Evolutionary conservation across 73 alveolate species (phyloP).

Genomic region (Paramecium bursaria): DNA sequence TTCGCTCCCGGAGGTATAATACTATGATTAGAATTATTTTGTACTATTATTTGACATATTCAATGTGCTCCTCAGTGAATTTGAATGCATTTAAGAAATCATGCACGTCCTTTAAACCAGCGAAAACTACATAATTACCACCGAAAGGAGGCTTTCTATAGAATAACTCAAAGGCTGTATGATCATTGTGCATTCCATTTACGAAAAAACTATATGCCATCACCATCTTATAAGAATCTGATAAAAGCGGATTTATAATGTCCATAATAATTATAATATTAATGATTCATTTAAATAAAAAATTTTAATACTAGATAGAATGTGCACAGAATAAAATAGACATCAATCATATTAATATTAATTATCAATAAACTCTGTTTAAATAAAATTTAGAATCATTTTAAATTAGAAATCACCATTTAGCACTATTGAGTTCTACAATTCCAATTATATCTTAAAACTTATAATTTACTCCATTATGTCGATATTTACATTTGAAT

Average conservation of each 20-base stretch:
- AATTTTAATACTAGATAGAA: no score
- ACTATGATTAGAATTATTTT: neutral
- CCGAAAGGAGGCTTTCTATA: conserved; percentile 81
- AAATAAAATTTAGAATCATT: no score
- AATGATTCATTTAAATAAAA: no score
- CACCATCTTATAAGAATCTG: conserved; percentile 10
- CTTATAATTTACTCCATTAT: no score
- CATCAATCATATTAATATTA: no score
- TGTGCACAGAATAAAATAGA: no score
- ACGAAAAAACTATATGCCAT: conserved; percentile 72
- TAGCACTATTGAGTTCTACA: no score
- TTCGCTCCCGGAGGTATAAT: conserved; percentile 77
- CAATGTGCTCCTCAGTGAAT: conserved; percentile 77
- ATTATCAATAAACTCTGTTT: no score
- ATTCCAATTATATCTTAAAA: no score
- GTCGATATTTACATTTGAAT: no score
- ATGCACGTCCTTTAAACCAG: conserved; percentile 83
- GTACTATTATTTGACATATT: conserved; percentile 61
- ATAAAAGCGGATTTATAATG: neutral
- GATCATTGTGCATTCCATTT: conserved; percentile 74
- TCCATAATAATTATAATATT: no score
- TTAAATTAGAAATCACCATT: no score
- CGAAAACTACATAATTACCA: conserved; percentile 81
- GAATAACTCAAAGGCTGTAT: conserved; percentile 79
- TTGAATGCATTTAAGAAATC: conserved; percentile 72